Conservation (phyloP, 768 basidiomycete genomes). For the Hysterangium stoloniferum region DNA sequence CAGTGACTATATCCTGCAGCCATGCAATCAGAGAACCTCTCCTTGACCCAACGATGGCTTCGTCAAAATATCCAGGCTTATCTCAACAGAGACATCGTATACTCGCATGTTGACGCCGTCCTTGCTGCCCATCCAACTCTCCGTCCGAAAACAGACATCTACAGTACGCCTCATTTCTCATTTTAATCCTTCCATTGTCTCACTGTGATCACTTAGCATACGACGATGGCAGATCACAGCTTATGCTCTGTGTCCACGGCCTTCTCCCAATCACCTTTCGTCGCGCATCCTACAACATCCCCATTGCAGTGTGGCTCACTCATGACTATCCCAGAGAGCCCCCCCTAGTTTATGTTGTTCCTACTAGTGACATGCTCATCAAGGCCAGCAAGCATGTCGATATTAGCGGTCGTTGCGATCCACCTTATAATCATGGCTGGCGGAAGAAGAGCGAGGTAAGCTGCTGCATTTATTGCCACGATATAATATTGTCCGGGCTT, state of each 20-base stretch:
- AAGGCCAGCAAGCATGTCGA: conserved; percentile 70
- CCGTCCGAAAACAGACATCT: conserved; percentile 74
- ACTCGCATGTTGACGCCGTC: conserved; percentile 52
- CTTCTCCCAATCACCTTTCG: conserved; percentile 82
- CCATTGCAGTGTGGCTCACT: conserved; percentile 82
- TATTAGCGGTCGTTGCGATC: conserved; percentile 63
- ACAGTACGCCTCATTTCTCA: conserved; percentile 38
- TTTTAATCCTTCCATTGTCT: conserved; percentile 14
- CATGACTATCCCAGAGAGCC: conserved; percentile 75
- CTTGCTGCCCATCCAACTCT: conserved; percentile 49
- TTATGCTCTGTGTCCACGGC: conserved; percentile 87
- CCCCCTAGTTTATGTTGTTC: conserved; percentile 87
- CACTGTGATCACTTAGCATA: conserved; percentile 46
- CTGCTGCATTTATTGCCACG: conserved; percentile 13
- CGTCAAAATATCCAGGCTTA: conserved; percentile 57
- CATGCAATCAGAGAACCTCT: not conserved
- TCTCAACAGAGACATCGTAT: conserved; percentile 45
- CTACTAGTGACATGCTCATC: conserved; percentile 86
- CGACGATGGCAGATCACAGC: conserved; percentile 89
- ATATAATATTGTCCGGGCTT: not conserved
- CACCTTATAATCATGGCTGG: conserved; percentile 75
- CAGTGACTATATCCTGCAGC: no score
- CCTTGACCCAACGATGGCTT: conserved; percentile 49
- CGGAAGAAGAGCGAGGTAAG: conserved; percentile 72
- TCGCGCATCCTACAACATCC: conserved; percentile 81